Evolutionary conservation across 1,139 yeast genomes (phyloP).

Genomic region (Torulaspora globosa): DNA sequence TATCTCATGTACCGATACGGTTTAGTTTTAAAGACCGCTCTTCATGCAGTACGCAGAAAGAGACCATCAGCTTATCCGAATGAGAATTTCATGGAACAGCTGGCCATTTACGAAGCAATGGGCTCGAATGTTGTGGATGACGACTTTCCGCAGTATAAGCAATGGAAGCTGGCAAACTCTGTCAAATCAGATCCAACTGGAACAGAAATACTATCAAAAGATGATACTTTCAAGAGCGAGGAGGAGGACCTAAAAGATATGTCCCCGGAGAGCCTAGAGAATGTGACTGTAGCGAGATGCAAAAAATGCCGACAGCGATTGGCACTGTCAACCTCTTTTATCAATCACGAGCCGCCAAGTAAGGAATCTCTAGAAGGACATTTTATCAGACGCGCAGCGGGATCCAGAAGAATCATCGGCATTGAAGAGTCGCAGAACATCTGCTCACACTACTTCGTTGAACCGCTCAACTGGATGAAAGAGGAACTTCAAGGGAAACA

Average conservation of each 20-base stretch:
- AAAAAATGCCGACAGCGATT: constrained; percentile 63
- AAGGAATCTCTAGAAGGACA: constrained; percentile 57
- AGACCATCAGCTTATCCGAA: constrained; percentile 67
- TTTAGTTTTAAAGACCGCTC: constrained; percentile 55
- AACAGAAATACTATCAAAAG: constrained; percentile 32
- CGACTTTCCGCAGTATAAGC: constrained; percentile 46
- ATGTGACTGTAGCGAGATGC: constrained; percentile 51
- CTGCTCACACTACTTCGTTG: constrained; percentile 84
- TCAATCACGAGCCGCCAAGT: constrained; percentile 59
- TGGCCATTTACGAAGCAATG: constrained; percentile 54
- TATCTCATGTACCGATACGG: constrained; percentile 73
- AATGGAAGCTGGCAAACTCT: constrained; percentile 46
- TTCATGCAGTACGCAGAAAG: constrained; percentile 66
- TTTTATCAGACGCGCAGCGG: constrained; percentile 58
- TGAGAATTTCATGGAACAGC: constrained; percentile 67
- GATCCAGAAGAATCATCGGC: constrained; percentile 54
- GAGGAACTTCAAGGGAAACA: constrained; percentile 57
- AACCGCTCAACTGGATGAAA: constrained; percentile 91
- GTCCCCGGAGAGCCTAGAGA: constrained; percentile 25
- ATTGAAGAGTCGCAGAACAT: constrained; percentile 50
- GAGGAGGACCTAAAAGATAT: constrained; percentile 29
- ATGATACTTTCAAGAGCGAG: constrained; percentile 35
- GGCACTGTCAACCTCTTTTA: constrained; percentile 45
- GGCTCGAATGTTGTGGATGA: constrained; percentile 40
- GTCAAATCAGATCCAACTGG: constrained; percentile 39